Evolutionary conservation across 164 flowering plant species (phyloP), one percentile per base, ranked within the genome.

Genomic region (Aristolochia californica): DNA sequence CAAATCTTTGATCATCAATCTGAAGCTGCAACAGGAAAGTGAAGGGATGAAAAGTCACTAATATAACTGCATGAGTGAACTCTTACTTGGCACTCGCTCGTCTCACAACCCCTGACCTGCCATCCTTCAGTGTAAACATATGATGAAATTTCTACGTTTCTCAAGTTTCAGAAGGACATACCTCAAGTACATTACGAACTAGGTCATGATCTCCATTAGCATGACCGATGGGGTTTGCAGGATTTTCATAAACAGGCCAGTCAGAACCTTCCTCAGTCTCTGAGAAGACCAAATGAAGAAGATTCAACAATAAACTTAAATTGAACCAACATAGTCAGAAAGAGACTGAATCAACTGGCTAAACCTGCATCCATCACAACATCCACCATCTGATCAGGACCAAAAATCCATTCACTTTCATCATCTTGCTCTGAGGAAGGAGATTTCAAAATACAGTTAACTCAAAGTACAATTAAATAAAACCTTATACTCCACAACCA

Each of bases 191-290:
- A 0, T 72, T 68, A 38, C 57, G 82, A 53, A 83, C 75, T 25
- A 91, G 76, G 53, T 85, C 91, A 64, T 81, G 85, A 69, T 79
- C 74, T 48, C 96, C 96, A 78, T 86, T 91, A 56, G 95, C 70
- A 62, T 74, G 65, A 44, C 98, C 96, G 61, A 91, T 88, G 18
- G 85, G 52, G 53, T 66, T 77, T 28, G 66, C 57, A 27, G 74
- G 71, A 66, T 70, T 71, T 59, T 66, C 77, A 65, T 72, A 65
- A 18, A 68, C 16, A 55, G 61, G 66, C 80, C 85, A 83, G 13
- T 80, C 84, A 44, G 80, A 44, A 56, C 75, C 86, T 30, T 71
- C 87, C 44, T 58, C 65, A 40, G 44, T 75, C 15, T 63, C 89
- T 83, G 69, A 7, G 59, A 53, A 67, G 13, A 18, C 14, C 14